A percentile compares a stretch with the other conserved stretches of the same genome.
These are phyloP conservation scores for Kwoniella heveanensis DNA, from an alignment of 768 basidiomycete genomes.

Conservation along the genomic window DNA sequence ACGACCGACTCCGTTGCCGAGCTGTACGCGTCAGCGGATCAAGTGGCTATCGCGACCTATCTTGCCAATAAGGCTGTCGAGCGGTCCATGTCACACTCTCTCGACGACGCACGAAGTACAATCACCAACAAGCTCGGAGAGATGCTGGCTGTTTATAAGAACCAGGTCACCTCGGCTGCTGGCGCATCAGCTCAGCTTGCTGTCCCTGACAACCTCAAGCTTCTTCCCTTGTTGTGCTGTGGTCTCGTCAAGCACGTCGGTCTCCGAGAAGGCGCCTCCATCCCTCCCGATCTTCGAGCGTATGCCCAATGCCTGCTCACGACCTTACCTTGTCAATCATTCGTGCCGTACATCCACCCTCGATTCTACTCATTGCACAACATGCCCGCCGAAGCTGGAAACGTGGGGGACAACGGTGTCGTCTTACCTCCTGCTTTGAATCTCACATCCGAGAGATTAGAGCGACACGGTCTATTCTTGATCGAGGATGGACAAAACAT, in stretches of 20 bases:
- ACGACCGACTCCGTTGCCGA: conserved; percentile 86
- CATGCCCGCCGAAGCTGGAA: conserved; percentile 84
- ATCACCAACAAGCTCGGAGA: conserved; percentile 80
- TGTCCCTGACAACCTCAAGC: conserved; percentile 88
- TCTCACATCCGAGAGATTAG: conserved; percentile 89
- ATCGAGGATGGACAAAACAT: conserved; percentile 98
- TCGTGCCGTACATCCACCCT: conserved; percentile 93
- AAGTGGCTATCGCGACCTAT: conserved; percentile 78
- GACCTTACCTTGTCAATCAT: conserved; percentile 82
- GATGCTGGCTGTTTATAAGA: conserved; percentile 84
- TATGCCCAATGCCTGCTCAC: conserved; percentile 92
- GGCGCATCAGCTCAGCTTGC: conserved; percentile 93
- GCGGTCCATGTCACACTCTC: conserved; percentile 75
- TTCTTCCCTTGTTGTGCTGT: conserved; percentile 85
- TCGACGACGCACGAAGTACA: conserved; percentile 88
- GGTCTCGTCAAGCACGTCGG: conserved; percentile 95
- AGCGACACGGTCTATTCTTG: conserved; percentile 90
- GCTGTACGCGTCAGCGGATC: conserved; percentile 85
- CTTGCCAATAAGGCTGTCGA: conserved; percentile 93
- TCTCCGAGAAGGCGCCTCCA: conserved; percentile 91
- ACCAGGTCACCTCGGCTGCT: conserved; percentile 89
- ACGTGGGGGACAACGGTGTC: conserved; percentile 77
- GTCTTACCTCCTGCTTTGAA: conserved; percentile 85
- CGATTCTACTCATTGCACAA: conserved; percentile 93
- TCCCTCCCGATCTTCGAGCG: conserved; percentile 92